Base-by-base conservation (phyloP, 352 stramenopile genomes). In the Aphanomyces euteiches region DNA sequence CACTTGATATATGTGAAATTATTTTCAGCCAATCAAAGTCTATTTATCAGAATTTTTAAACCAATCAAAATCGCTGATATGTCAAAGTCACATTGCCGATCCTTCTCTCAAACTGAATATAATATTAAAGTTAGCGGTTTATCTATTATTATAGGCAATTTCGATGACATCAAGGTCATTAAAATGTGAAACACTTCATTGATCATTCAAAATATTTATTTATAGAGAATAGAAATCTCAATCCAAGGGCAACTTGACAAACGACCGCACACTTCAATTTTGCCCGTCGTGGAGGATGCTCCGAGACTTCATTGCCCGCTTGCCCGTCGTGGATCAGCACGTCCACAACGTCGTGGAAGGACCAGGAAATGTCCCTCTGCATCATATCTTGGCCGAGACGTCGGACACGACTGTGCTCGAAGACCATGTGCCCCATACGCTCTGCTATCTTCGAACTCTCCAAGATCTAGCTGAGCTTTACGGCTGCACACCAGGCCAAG, bases 321-420 rank as follows among this genome's bases (percentile, higher is more conserved):
- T 58, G 15, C 50, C 50, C 7, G 50, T 58, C 15, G 50, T 58
- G 7, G 50, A 58, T 28, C 50, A 58, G 21, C 50, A 58, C 17
- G 7, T 58, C 50, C 50, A 58, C 50, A 58, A 58, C 21, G 50
- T 58, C 15, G 36, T 58, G 8, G 50, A 8, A 12, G 36, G 36
- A 17, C 50, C 50, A 17, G 50, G 7, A 13, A 19, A 19, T 8
- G 36, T 58, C 50, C 50, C 50, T 12, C 50, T 58, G 50, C 50
- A 58, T 36, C 50, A 58, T 28, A 58, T 58, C 50, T 58, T 58
- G 50, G 50, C 50, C 7, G 50, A 58, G 17, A 58, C 50, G 17
- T 8, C 50, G 7, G 50, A 58, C 50, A 1, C 50, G 17, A 58
- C 50, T 28, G 50, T 58, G 17, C 2, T 58, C 7, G 50, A 19